Evolutionary conservation across 2,329 filamentous ascomycete genomes (phyloP).

Genomic region (Atkinsonella hypoxylon): DNA sequence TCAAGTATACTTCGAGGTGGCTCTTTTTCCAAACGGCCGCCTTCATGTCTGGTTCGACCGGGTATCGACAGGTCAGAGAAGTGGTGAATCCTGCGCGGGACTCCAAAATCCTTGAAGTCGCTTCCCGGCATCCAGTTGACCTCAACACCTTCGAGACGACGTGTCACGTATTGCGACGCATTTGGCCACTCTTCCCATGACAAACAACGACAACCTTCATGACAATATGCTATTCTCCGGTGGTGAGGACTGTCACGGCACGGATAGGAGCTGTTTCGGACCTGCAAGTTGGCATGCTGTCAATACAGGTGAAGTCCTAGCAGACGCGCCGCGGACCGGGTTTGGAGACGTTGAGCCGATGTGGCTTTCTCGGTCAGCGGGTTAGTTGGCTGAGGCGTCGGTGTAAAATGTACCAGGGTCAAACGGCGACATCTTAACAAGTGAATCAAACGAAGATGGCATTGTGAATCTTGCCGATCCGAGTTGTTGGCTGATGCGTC

Average conservation of each 20-base stretch:
- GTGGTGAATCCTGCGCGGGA: slow-evolving; percentile 32
- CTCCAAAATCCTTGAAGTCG: slow-evolving; percentile 22
- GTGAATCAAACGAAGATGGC: too few relatives aligned
- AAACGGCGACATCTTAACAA: too few relatives aligned
- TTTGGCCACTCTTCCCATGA: slow-evolving; percentile 25
- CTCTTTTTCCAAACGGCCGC: slow-evolving; percentile 26
- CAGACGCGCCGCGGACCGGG: too few relatives aligned
- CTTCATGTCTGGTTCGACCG: slow-evolving; percentile 15
- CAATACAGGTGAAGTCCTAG: too few relatives aligned
- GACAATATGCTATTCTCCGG: too few relatives aligned
- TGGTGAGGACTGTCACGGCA: neutral
- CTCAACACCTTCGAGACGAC: slow-evolving; percentile 17
- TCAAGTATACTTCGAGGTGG: slow-evolving; percentile 31
- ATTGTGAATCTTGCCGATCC: neutral
- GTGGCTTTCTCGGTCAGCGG: too few relatives aligned
- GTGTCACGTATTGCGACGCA: slow-evolving; percentile 14
- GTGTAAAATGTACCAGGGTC: too few relatives aligned
- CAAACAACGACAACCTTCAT: too few relatives aligned
- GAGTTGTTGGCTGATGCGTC: too few relatives aligned
- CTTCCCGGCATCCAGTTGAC: slow-evolving; percentile 25
- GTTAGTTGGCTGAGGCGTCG: too few relatives aligned
- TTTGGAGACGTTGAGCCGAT: too few relatives aligned
- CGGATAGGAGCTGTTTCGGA: neutral
- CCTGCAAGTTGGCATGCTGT: neutral
- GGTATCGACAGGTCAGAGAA: slow-evolving; percentile 21